phyloP scores from a whole-genome alignment of 495 filamentous ascomycete species.

The Penicillium angulare region DNA sequence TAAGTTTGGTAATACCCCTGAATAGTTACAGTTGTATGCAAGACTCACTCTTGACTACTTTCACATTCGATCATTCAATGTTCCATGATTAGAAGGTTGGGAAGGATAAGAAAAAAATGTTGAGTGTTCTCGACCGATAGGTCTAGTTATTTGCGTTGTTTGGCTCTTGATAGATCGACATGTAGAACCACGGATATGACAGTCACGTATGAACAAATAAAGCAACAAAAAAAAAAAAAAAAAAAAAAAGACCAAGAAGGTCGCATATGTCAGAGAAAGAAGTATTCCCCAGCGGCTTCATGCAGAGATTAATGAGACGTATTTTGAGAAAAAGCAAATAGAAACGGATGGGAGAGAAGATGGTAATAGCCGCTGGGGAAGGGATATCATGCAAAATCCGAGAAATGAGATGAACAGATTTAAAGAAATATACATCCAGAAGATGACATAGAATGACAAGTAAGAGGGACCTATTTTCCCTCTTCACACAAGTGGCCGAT shows the following conservation, averaged over 20 bases:
- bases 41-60: no score
- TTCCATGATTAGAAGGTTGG: no score
- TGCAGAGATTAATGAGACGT: slow-evolving; percentile 6
- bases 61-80: no score
- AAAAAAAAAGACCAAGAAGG: no score
- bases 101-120: background rate
- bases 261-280: no score
- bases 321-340: slow-evolving; percentile 4
- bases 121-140: slow-evolving; percentile 1
- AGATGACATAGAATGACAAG: slow-evolving; percentile 20
- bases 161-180: background rate
- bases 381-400: slow-evolving; percentile 32
- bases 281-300: slow-evolving; percentile 8
- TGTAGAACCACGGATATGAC: background rate
- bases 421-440: background rate
- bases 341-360: slow-evolving; percentile 1
- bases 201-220: slow-evolving; percentile 10
- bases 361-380: slow-evolving; percentile 14
- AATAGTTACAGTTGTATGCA: no score
- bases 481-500: no score
- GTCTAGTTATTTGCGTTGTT: slow-evolving; percentile 7
- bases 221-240: slow-evolving; percentile 10
- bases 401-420: background rate
- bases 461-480: no score
- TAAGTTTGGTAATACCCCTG: no score